Conservation (phyloP, 176 grass and related monocot species). For the Avena sativa region DNA sequence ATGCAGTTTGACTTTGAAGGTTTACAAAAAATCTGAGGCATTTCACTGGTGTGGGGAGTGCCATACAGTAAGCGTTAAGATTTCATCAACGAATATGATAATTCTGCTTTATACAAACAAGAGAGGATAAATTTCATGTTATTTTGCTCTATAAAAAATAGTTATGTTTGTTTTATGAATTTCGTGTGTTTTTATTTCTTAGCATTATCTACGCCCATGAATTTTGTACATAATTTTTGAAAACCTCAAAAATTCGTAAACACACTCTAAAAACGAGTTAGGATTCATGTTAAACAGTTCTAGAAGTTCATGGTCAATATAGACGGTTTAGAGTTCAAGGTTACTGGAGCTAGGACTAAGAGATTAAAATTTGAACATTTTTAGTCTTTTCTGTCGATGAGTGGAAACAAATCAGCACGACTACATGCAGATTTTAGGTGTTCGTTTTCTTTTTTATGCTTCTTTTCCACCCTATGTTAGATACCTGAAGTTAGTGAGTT, state of each 20-base stretch:
- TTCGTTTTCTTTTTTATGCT: background rate
- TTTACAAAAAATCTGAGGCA: background rate
- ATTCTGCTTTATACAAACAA: background rate
- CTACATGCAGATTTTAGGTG: constrained; percentile 8
- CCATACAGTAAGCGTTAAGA: background rate
- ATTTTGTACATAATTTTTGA: background rate
- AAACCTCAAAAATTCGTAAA: background rate
- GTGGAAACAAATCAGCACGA: background rate
- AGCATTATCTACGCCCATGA: background rate
- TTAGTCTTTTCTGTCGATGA: background rate
- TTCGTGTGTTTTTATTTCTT: background rate
- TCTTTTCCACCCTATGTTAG: background rate
- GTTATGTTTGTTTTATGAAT: background rate
- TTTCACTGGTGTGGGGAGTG: background rate
- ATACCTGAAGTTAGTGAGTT: background rate
- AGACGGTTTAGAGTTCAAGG: background rate
- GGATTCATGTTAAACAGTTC: background rate
- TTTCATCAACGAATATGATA: background rate
- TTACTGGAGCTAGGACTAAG: background rate
- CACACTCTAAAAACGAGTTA: background rate
- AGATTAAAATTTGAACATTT: background rate
- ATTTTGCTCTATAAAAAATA: background rate
- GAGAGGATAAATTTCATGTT: background rate
- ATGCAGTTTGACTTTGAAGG: background rate
- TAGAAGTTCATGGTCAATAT: background rate